These are phyloP conservation scores for Paecilomyces niveus DNA, from an alignment of 2,329 filamentous ascomycete species.

Conservation along the genomic window DNA sequence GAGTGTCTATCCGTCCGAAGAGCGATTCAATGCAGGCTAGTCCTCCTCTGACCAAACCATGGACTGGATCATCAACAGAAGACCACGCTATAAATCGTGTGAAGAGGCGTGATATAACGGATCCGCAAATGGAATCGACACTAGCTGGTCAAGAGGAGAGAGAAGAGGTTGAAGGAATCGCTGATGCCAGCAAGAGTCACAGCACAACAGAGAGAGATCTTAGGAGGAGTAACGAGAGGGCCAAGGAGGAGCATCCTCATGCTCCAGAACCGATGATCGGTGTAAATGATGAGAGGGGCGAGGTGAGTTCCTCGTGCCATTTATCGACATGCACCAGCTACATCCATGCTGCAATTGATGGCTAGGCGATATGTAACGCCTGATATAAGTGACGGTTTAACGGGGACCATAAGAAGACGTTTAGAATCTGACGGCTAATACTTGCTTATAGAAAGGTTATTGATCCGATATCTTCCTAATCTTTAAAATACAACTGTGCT, in stretches of 20 bases:
- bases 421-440: constrained; percentile 1
- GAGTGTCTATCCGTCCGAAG: constrained; percentile 10
- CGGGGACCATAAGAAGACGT: background rate
- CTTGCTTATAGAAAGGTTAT: constrained; percentile 17
- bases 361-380: background rate
- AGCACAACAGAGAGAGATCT: constrained; percentile 36
- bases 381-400: background rate
- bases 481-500: background rate
- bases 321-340: background rate
- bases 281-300: constrained; percentile 47
- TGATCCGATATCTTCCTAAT: constrained; percentile 6
- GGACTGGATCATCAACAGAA: constrained; percentile 25
- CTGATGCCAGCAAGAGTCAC: constrained; percentile 32
- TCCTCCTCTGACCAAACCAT: constrained; percentile 14
- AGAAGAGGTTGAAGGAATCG: constrained; percentile 17
- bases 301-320: constrained; percentile 24
- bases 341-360: too few species aligned
- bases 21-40: constrained; percentile 6
- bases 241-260: constrained; percentile 43
- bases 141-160: constrained; percentile 25
- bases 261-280: constrained; percentile 46
- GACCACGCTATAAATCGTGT: constrained; percentile 27
- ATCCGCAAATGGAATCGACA: constrained; percentile 23
- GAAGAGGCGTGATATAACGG: constrained; percentile 23
- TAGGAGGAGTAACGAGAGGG: constrained; percentile 28